A percentile compares a stretch with the other conserved stretches of the same genome.
Conservation (phyloP, 73 alveolate genomes). For the Stentor coeruleus region DNA sequence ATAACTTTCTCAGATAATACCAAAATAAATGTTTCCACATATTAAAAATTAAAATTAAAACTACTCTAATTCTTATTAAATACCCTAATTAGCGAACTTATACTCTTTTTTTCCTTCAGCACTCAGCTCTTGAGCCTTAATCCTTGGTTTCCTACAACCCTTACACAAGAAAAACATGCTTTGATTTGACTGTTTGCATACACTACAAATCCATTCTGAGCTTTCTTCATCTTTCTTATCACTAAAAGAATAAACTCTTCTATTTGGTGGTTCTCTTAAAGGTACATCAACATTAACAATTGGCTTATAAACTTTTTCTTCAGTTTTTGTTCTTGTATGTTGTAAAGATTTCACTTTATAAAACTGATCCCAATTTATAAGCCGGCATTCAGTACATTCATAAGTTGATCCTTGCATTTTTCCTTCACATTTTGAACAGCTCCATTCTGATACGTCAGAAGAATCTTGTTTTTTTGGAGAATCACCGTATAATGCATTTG, state of each 20-base stretch:
- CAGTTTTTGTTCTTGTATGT: not conserved
- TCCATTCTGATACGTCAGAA: not conserved
- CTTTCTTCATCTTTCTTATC: not conserved
- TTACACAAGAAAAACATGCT: not conserved
- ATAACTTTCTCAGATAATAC: too few relatives aligned
- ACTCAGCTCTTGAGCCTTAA: not conserved
- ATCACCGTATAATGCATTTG: too few relatives aligned
- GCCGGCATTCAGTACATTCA: constrained; percentile 4
- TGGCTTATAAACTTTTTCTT: not conserved
- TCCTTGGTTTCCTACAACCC: not conserved
- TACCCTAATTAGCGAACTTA: not conserved
- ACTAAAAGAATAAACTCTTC: too few relatives aligned
- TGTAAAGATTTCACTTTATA: not conserved
- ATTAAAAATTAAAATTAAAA: too few relatives aligned
- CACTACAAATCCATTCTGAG: not conserved
- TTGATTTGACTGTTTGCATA: not conserved
- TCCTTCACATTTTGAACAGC: not conserved
- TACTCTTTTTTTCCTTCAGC: not conserved
- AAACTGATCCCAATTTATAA: not conserved
- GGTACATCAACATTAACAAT: too few relatives aligned
- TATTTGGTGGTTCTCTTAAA: too few relatives aligned
- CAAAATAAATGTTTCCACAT: too few relatives aligned
- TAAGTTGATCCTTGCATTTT: not conserved
- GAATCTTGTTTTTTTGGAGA: not conserved
- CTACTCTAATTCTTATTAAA: too few relatives aligned